Evolutionary conservation across 2,329 filamentous ascomycete genomes (phyloP).

Genomic region (Aureobasidium sp.): DNA sequence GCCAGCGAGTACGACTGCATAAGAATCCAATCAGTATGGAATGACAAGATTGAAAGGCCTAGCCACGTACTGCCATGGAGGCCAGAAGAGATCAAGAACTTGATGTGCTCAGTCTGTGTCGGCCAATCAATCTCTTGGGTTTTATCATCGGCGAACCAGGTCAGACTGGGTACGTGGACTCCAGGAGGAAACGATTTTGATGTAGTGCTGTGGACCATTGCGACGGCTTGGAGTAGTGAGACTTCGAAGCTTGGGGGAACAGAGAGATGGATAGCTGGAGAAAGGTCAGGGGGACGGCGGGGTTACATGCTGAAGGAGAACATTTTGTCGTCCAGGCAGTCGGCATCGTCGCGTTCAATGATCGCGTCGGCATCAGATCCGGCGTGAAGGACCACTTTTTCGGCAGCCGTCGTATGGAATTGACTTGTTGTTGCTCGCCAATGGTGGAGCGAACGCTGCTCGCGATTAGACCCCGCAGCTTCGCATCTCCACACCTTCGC

Average conservation of each 20-base stretch:
- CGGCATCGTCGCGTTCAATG: not conserved
- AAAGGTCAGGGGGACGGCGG: not conserved
- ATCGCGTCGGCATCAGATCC: not conserved
- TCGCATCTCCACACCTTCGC: not conserved
- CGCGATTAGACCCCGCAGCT: not conserved
- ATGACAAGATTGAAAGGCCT: slow-evolving; percentile 18
- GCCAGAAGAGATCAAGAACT: slow-evolving; percentile 48
- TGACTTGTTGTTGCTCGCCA: not conserved
- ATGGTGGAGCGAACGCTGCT: not conserved
- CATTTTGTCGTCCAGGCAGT: not conserved
- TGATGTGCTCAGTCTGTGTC: slow-evolving; percentile 46
- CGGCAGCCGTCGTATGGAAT: too few relatives aligned
- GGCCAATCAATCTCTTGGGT: slow-evolving; percentile 52
- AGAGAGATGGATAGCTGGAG: too few relatives aligned
- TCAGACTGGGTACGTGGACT: slow-evolving; percentile 52
- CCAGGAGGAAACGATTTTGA: slow-evolving; percentile 38
- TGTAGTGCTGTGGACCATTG: slow-evolving; percentile 2
- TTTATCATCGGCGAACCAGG: slow-evolving; percentile 45
- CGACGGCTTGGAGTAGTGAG: not conserved
- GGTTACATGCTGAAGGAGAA: not conserved
- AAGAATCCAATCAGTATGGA: slow-evolving; percentile 39
- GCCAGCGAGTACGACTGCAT: slow-evolving; percentile 64
- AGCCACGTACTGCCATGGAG: slow-evolving; percentile 43
- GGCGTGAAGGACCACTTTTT: not conserved
- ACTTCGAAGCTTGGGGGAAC: not conserved